Evolutionary conservation across 2,329 filamentous ascomycete genomes (phyloP), one percentile per base, ranked within the genome.

Genomic region (Fusarium scirpi): DNA sequence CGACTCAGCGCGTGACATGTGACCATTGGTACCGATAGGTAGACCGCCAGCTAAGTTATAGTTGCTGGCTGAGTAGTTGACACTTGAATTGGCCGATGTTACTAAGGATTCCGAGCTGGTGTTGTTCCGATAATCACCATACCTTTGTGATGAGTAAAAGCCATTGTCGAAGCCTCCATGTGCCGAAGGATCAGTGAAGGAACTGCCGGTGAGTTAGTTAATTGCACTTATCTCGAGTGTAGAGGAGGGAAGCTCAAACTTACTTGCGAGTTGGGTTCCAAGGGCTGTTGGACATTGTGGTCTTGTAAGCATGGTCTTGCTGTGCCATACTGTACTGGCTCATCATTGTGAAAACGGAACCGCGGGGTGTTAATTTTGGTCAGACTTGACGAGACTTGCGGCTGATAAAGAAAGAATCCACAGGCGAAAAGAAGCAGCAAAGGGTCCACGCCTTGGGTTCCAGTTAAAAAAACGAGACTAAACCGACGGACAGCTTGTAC

Each of bases 221-320:
- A 70, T 52, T 46, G 60, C 59, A 25, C 45, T 56, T 46, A 60
- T 40, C 29, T 32, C 40, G 32, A 44, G 27, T 12, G 64, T 43
- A 51, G 60, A 58, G 38, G 55, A 45, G 51, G 58, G 34, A 38
- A 48, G 62, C 55, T 56, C 56, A 27, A 48, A 79, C 84, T 82
- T 83, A 88, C 86, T 85, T 88, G 80, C 83, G 84, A 71, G 82
- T 80, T 69, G 83, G 76, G 70, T 82, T 82, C 85, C 85, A 87
- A 62, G 84, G 81, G 72, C 84, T 81, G 77, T 81, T 82, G 66
- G 83, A 78, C 77, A 82, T 81, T 74, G 79, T 79, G 71, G 78
- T 80, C 76, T 81, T 83, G 78, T 85, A 86, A 67, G 81, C 79
- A 80, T 83, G 80, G 57, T 85, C 82, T 74, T 82, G 80, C 70